Evolutionary conservation across 2,329 filamentous ascomycete species (phyloP).

Genomic region (Fusarium marasasianum): DNA sequence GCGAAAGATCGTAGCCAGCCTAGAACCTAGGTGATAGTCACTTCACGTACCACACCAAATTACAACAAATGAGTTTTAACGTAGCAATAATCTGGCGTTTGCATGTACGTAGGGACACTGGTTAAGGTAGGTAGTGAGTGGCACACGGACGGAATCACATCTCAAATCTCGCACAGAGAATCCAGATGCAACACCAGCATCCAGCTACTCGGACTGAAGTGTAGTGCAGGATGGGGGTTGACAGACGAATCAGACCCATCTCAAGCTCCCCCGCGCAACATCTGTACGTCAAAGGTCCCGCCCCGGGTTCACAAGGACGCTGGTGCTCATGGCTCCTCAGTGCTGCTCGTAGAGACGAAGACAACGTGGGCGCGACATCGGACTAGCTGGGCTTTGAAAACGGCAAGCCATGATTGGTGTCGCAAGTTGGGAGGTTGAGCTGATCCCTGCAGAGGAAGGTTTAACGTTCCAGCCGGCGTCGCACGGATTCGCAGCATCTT

Average conservation of each 20-base stretch:
- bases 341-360: slow-evolving; percentile 12
- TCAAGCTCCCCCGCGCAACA: slow-evolving; percentile 39
- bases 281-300: slow-evolving; percentile 43
- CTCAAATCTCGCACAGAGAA: slow-evolving; percentile 29
- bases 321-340: slow-evolving; percentile 6
- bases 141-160: slow-evolving; percentile 20
- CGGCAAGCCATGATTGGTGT: slow-evolving; percentile 45
- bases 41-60: slow-evolving; percentile 2
- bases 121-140: slow-evolving; percentile 12
- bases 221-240: slow-evolving; percentile 27
- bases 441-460: slow-evolving; percentile 38
- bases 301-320: slow-evolving; percentile 23
- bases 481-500: slow-evolving; percentile 37
- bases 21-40: slow-evolving; percentile 3
- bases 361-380: slow-evolving; percentile 46
- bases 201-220: slow-evolving; percentile 34
- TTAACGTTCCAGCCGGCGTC: slow-evolving; percentile 43
- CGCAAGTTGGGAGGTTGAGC: slow-evolving; percentile 30
- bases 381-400: slow-evolving; percentile 45
- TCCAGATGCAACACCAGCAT: slow-evolving; percentile 34
- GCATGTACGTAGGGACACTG: slow-evolving; percentile 20
- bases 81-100: slow-evolving; percentile 10
- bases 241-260: slow-evolving; percentile 35
- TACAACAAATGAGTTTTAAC: slow-evolving; percentile 7
- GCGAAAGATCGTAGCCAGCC: slow-evolving; percentile 20